phyloP scores from a whole-genome alignment of 805 yeast species.

The Pichia insulana region DNA sequence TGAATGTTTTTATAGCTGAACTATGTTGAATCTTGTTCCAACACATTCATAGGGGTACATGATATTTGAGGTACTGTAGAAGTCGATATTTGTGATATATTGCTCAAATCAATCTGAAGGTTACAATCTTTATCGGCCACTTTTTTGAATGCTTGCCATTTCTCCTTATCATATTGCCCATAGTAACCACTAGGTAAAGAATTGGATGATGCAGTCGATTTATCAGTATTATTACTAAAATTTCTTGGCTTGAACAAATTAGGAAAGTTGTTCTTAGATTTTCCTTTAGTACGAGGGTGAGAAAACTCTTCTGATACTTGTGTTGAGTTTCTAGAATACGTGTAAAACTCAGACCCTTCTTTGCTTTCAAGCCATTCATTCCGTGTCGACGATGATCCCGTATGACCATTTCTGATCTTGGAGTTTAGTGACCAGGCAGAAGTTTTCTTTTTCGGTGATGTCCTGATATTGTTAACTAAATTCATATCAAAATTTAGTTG shows the following conservation, averaged over 20 bases:
- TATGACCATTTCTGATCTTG: not conserved
- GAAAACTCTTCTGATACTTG: no score
- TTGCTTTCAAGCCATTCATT: no score
- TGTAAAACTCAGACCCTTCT: no score
- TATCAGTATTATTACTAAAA: slow-evolving; percentile 17
- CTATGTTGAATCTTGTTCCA: no score
- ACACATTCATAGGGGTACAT: no score
- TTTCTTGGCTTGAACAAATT: slow-evolving; percentile 2
- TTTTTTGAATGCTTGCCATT: slow-evolving; percentile 47
- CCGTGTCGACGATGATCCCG: not conserved
- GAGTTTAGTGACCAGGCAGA: slow-evolving; percentile 6
- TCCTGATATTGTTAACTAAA: slow-evolving; percentile 19
- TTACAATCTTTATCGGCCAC: not conserved
- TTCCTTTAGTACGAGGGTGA: not conserved
- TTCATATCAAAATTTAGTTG: slow-evolving; percentile 22
- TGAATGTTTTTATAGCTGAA: no score
- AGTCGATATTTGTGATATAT: not conserved
- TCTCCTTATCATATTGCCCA: slow-evolving; percentile 59
- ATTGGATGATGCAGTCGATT: slow-evolving; percentile 23
- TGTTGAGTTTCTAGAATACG: no score
- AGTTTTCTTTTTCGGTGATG: slow-evolving; percentile 18
- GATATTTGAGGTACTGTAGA: not conserved
- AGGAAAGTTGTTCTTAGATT: not conserved
- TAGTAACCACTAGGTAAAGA: slow-evolving; percentile 48
- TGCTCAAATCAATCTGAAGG: not conserved